Percentiles rank a stretch among this genome's conserved stretches.
These are phyloP conservation scores for Lactarius tabidus DNA, from an alignment of 768 basidiomycete genomes.

Conservation along the genomic window DNA sequence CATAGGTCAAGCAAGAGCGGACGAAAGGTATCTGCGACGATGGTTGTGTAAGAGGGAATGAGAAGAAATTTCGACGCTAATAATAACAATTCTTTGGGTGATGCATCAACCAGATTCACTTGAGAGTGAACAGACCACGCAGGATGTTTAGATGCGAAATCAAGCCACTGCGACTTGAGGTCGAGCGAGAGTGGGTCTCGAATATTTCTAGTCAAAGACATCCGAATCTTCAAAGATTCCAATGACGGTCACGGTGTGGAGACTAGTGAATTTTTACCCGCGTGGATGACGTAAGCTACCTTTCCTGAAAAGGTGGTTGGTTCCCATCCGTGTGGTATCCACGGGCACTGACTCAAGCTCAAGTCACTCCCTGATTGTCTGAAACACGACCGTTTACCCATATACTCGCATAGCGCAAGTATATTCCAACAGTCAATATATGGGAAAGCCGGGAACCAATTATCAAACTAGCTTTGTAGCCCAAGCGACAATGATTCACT, in stretches of 20 bases:
- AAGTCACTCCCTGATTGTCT: too few relatives aligned
- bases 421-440: background rate
- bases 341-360: too few relatives aligned
- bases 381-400: too few relatives aligned
- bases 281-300: background rate
- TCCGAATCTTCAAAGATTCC: background rate
- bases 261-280: background rate
- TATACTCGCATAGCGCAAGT: background rate
- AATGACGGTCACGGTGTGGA: background rate
- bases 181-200: slow-evolving; percentile 18
- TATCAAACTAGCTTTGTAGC: too few relatives aligned
- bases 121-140: slow-evolving; percentile 1
- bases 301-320: background rate
- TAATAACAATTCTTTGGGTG: slow-evolving; percentile 19
- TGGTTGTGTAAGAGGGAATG: slow-evolving; percentile 55
- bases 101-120: background rate
- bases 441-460: background rate
- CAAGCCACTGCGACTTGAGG: slow-evolving; percentile 12
- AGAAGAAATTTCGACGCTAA: slow-evolving; percentile 59
- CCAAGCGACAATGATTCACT: too few relatives aligned
- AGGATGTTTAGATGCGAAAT: slow-evolving; percentile 9
- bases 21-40: slow-evolving; percentile 62
- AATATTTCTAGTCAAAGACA: slow-evolving; percentile 9
- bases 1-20: slow-evolving; percentile 78
- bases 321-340: too few relatives aligned